Conservation (phyloP, 2,329 filamentous ascomycete genomes). For the Ceratocystis huliohia region DNA sequence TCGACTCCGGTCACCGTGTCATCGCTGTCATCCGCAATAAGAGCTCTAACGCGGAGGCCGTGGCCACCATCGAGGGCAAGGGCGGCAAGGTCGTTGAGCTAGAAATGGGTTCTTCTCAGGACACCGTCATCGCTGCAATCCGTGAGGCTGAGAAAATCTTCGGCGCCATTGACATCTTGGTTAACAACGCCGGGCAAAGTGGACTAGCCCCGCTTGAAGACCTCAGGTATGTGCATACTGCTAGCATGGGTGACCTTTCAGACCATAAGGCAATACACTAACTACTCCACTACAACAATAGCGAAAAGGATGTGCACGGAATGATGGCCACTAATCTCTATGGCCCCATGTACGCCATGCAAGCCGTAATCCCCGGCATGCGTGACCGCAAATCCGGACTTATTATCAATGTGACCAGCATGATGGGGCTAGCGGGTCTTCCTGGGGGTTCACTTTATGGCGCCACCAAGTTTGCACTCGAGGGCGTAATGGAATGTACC, state of each 20-base stretch:
- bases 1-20: slow-evolving; percentile 34
- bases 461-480: slow-evolving; percentile 36
- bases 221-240: slow-evolving; percentile 15
- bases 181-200: slow-evolving; percentile 37
- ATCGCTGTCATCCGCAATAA: slow-evolving; percentile 36
- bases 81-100: slow-evolving; percentile 28
- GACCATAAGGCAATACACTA: neutral
- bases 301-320: slow-evolving; percentile 31
- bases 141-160: slow-evolving; percentile 30
- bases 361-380: slow-evolving; percentile 37
- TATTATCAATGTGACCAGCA: slow-evolving; percentile 36
- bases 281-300: slow-evolving; percentile 17
- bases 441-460: slow-evolving; percentile 32
- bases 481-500: slow-evolving; percentile 35
- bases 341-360: slow-evolving; percentile 36
- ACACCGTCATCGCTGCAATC: slow-evolving; percentile 28
- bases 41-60: slow-evolving; percentile 26
- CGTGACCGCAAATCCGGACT: slow-evolving; percentile 31
- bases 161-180: slow-evolving; percentile 33
- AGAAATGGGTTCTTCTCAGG: slow-evolving; percentile 31
- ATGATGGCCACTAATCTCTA: slow-evolving; percentile 39
- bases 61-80: slow-evolving; percentile 26
- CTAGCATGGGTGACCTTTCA: too few relatives aligned
- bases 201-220: slow-evolving; percentile 35
- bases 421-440: slow-evolving; percentile 34